These are phyloP conservation scores for Arthrobotrys iridis DNA, from an alignment of 2,329 filamentous ascomycete species.

Conservation along the genomic window DNA sequence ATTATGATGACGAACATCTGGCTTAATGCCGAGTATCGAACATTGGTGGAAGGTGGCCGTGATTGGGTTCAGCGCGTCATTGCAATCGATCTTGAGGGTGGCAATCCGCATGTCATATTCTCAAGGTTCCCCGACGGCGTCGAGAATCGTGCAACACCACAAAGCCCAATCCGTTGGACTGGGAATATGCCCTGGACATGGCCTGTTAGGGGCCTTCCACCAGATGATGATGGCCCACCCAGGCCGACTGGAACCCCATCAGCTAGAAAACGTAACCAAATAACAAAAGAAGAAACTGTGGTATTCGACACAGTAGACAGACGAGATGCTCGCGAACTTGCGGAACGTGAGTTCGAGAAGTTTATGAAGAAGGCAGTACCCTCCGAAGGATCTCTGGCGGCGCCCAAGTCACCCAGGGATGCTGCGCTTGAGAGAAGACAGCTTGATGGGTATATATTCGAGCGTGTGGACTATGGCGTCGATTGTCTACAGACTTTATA, in stretches of 20 bases:
- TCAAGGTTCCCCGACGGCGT: neutral
- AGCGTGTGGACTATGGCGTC: slow-evolving; percentile 16
- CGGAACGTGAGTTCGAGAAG: slow-evolving; percentile 8
- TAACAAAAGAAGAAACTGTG: neutral
- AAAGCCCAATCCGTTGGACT: neutral
- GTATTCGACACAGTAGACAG: neutral
- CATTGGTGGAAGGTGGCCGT: neutral
- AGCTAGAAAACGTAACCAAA: neutral
- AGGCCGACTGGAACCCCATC: neutral
- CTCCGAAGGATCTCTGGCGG: neutral
- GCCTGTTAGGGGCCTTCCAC: neutral
- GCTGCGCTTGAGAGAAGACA: slow-evolving; percentile 11
- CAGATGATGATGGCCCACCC: slow-evolving; percentile 5
- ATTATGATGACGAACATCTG: slow-evolving; percentile 32
- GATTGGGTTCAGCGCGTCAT: slow-evolving; percentile 8
- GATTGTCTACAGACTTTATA: slow-evolving; percentile 23
- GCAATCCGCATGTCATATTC: slow-evolving; percentile 13
- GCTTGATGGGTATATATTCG: slow-evolving; percentile 15
- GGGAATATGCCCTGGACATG: neutral
- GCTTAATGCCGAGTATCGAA: slow-evolving; percentile 11
- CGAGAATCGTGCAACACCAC: neutral
- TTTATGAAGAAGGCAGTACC: neutral
- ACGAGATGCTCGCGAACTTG: slow-evolving; percentile 14
- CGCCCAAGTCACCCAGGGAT: neutral
- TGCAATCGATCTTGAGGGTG: slow-evolving; percentile 8